Evolutionary conservation across 179 eudicot genomes (phyloP).

Genomic region (Silene vulgaris): DNA sequence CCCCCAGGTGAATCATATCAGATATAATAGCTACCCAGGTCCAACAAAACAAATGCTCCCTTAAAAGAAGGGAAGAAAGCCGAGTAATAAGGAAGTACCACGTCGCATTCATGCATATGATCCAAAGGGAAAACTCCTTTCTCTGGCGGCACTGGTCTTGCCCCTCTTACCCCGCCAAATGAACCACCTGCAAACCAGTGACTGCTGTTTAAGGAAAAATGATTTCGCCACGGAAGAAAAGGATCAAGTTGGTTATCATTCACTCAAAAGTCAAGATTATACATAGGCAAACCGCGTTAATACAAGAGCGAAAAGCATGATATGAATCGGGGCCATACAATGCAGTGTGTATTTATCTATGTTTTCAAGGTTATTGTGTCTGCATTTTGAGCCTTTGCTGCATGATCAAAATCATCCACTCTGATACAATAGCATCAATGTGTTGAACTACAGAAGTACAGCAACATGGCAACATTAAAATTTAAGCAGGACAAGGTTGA

Average conservation of each 20-base stretch:
- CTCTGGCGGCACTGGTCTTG: conserved; percentile 87
- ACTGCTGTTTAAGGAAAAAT: background rate
- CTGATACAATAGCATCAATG: background rate
- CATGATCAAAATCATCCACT: too few relatives aligned
- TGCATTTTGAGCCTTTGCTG: too few relatives aligned
- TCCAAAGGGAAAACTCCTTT: conserved; percentile 95
- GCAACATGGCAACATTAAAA: background rate
- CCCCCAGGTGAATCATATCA: conserved; percentile 8
- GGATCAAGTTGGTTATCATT: background rate
- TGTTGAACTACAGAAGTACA: conserved; percentile 2
- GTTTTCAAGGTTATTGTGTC: background rate
- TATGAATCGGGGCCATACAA: too few relatives aligned
- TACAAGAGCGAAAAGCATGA: background rate
- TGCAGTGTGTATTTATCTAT: too few relatives aligned
- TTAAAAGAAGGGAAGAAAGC: background rate
- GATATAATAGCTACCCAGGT: background rate
- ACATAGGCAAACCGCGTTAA: background rate
- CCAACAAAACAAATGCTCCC: background rate
- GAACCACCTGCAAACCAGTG: conserved; percentile 59
- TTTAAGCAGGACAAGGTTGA: conserved; percentile 5
- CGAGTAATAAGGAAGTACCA: conserved; percentile 38
- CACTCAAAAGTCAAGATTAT: background rate
- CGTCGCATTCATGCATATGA: conserved; percentile 85
- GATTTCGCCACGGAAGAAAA: background rate
- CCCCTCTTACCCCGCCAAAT: conserved; percentile 84